phyloP scores from a whole-genome alignment of 2,329 filamentous ascomycete species.

The Calonectria crousiana region DNA sequence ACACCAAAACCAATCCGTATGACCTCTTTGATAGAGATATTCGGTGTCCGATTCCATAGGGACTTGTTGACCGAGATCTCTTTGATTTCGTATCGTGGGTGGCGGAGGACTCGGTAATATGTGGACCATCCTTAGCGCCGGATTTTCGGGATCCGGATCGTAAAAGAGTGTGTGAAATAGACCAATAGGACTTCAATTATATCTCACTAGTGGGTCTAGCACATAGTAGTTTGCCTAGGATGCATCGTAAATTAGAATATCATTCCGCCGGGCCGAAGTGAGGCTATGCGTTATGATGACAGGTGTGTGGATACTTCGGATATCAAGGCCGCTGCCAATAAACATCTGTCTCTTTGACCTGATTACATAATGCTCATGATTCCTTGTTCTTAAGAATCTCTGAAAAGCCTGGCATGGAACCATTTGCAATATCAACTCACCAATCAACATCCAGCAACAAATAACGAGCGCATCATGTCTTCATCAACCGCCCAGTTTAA shows the following conservation, averaged over 20 bases:
- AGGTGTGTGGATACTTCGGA: neutral
- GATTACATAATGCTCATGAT: neutral
- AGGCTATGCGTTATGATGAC: too few relatives aligned
- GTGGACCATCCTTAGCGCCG: neutral
- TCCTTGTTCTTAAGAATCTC: neutral
- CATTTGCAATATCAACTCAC: neutral
- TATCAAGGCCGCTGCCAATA: neutral
- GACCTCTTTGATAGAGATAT: too few relatives aligned
- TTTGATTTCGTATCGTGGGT: neutral
- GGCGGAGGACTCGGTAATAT: neutral
- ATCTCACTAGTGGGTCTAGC: neutral
- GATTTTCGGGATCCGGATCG: neutral
- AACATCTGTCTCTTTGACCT: too few relatives aligned
- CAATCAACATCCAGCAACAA: neutral
- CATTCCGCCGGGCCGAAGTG: neutral
- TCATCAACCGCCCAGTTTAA: neutral
- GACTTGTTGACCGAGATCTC: neutral
- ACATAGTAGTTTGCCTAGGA: neutral
- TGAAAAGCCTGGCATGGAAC: neutral
- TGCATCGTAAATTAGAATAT: neutral
- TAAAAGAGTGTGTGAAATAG: neutral
- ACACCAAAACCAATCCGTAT: neutral
- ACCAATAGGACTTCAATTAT: neutral
- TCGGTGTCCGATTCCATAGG: neutral
- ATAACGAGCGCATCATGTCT: neutral